Percentiles rank a stretch among this genome's conserved stretches.
These are phyloP conservation scores for Stylosanthes scabra DNA, from an alignment of 331 rosid genomes.

Conservation along the genomic window DNA sequence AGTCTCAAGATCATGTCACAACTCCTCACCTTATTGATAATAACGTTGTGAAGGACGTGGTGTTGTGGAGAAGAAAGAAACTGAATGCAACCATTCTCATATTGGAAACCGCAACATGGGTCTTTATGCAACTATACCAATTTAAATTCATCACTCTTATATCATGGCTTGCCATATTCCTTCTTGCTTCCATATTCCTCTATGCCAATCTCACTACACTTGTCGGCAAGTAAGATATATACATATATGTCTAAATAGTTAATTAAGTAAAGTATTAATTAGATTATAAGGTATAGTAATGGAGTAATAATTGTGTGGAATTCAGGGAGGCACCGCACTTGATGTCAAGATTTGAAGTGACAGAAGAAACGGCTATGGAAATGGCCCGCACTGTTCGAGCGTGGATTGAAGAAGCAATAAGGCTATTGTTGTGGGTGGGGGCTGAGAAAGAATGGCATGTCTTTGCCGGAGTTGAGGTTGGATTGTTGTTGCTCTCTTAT, in stretches of 20 bases:
- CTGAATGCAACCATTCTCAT: slow-evolving; percentile 40
- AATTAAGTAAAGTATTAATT: background rate
- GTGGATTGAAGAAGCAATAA: slow-evolving; percentile 54
- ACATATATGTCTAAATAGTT: too few relatives aligned
- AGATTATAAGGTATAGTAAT: background rate
- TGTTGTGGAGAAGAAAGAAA: slow-evolving; percentile 64
- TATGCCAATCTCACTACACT: slow-evolving; percentile 59
- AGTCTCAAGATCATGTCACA: background rate
- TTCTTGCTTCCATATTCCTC: slow-evolving; percentile 54
- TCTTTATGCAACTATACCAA: slow-evolving; percentile 53
- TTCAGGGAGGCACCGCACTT: slow-evolving; percentile 53
- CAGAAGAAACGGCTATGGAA: slow-evolving; percentile 41
- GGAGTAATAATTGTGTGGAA: slow-evolving; percentile 7
- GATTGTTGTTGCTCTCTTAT: slow-evolving; percentile 53
- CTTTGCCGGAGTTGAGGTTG: slow-evolving; percentile 48
- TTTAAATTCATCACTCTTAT: slow-evolving; percentile 61
- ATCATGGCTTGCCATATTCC: slow-evolving; percentile 54
- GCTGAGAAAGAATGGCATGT: slow-evolving; percentile 49
- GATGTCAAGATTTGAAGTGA: slow-evolving; percentile 39
- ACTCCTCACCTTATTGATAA: slow-evolving; percentile 31
- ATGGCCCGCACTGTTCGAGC: slow-evolving; percentile 35
- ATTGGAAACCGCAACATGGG: slow-evolving; percentile 59
- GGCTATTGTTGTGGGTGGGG: slow-evolving; percentile 49
- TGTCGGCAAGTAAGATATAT: slow-evolving; percentile 57
- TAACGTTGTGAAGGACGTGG: slow-evolving; percentile 42